These are phyloP conservation scores for Penicillium psychrosexuale DNA, from an alignment of 2,329 filamentous ascomycete species.

Conservation along the genomic window DNA sequence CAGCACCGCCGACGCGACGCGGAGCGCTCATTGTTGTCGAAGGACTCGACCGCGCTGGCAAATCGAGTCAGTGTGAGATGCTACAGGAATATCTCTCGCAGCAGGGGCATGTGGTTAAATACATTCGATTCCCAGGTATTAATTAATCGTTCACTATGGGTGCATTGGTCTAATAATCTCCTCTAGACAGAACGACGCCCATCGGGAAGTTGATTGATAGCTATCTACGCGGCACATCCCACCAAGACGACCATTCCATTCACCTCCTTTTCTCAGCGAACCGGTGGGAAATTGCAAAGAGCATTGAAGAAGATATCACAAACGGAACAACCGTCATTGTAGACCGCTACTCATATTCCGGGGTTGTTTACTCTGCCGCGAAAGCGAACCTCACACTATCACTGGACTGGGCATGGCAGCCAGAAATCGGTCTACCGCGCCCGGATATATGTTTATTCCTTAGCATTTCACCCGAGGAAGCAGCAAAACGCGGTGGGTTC, in stretches of 20 bases:
- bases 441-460: conserved; percentile 88
- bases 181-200: conserved; percentile 70
- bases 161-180: conserved; percentile 12
- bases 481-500: conserved; percentile 76
- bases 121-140: conserved; percentile 65
- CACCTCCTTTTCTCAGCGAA: conserved; percentile 90
- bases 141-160: background rate
- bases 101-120: conserved; percentile 53
- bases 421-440: conserved; percentile 80
- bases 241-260: conserved; percentile 83
- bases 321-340: conserved; percentile 73
- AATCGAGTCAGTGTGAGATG: conserved; percentile 81
- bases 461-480: conserved; percentile 71
- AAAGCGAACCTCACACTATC: conserved; percentile 70
- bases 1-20: conserved; percentile 34
- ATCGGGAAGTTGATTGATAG: conserved; percentile 84
- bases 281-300: conserved; percentile 67
- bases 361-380: conserved; percentile 87
- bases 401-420: conserved; percentile 76
- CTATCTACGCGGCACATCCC: conserved; percentile 69
- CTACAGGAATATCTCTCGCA: conserved; percentile 56
- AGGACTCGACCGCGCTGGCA: conserved; percentile 84
- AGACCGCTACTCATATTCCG: conserved; percentile 93
- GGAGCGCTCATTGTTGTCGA: conserved; percentile 82
- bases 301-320: conserved; percentile 51